Evolutionary conservation across 1,284 basidiomycete genomes (phyloP).

Genomic region (Fomes fomentarius): DNA sequence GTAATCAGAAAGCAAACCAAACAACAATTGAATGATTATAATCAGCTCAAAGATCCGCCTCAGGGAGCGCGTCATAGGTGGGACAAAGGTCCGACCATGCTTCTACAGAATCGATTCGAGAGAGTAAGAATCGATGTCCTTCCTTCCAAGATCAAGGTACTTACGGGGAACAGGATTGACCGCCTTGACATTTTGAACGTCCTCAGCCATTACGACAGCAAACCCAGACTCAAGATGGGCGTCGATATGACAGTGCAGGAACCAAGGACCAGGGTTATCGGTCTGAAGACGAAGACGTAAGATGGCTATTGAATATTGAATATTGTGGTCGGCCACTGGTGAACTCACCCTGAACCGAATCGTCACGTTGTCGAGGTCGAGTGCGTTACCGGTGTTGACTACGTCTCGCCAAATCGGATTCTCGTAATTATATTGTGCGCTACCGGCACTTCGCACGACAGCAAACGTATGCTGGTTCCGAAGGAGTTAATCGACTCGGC

Average conservation of each 20-base stretch:
- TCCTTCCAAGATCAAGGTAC: not conserved
- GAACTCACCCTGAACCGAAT: constrained; percentile 31
- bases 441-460: constrained; percentile 31
- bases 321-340: too few species aligned
- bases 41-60: constrained; percentile 18
- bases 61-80: constrained; percentile 18
- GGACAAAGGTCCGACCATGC: constrained; percentile 27
- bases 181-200: constrained; percentile 7
- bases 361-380: constrained; percentile 28
- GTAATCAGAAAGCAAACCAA: too few species aligned
- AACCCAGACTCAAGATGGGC: constrained; percentile 26
- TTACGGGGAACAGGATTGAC: constrained; percentile 19
- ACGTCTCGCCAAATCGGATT: constrained; percentile 39
- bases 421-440: constrained; percentile 38
- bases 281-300: constrained; percentile 11
- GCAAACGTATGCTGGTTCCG: constrained; percentile 28
- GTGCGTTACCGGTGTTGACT: constrained; percentile 27
- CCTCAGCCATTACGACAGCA: constrained; percentile 27
- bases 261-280: constrained; percentile 30
- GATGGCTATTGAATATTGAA: not conserved
- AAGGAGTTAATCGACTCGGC: not conserved
- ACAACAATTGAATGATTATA: too few species aligned
- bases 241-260: constrained; percentile 31
- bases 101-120: constrained; percentile 7
- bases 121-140: not conserved